phyloP scores from a whole-genome alignment of 441 rosid species.

The Eruca vesicaria region DNA sequence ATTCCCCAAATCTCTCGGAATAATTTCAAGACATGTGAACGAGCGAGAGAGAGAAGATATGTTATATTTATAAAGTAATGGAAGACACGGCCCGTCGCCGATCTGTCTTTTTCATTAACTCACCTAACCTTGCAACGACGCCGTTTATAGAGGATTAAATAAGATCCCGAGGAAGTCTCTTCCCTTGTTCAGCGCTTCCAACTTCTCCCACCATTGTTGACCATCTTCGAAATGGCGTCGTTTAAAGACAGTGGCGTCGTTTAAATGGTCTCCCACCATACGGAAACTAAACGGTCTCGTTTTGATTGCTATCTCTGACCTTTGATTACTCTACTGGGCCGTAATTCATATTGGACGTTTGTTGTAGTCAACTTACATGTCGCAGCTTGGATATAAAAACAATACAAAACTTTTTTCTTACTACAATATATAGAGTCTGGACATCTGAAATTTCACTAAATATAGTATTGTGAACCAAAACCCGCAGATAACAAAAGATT shows the following conservation, averaged over 20 bases:
- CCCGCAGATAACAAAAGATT: no score
- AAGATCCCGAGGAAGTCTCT: slow-evolving; percentile 11
- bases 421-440: no score
- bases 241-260: slow-evolving; percentile 4
- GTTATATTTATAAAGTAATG: slow-evolving; percentile 5
- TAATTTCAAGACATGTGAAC: slow-evolving; percentile 3
- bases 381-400: background rate
- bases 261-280: no score
- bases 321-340: slow-evolving; percentile 20
- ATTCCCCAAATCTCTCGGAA: slow-evolving; percentile 25
- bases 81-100: slow-evolving; percentile 9
- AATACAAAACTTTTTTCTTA: no score
- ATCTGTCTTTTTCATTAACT: slow-evolving; percentile 19
- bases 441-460: no score
- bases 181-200: background rate
- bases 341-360: background rate
- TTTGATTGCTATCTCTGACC: background rate
- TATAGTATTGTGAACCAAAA: no score
- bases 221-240: slow-evolving; percentile 9
- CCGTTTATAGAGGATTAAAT: background rate
- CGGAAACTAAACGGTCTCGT: background rate
- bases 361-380: slow-evolving; percentile 11
- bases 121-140: background rate
- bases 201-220: slow-evolving; percentile 20
- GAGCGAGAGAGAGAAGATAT: slow-evolving; percentile 15